Percentiles rank a stretch among this genome's conserved stretches.
phyloP scores from a whole-genome alignment of 2,329 filamentous ascomycete genomes.

The Graphium sp. region DNA sequence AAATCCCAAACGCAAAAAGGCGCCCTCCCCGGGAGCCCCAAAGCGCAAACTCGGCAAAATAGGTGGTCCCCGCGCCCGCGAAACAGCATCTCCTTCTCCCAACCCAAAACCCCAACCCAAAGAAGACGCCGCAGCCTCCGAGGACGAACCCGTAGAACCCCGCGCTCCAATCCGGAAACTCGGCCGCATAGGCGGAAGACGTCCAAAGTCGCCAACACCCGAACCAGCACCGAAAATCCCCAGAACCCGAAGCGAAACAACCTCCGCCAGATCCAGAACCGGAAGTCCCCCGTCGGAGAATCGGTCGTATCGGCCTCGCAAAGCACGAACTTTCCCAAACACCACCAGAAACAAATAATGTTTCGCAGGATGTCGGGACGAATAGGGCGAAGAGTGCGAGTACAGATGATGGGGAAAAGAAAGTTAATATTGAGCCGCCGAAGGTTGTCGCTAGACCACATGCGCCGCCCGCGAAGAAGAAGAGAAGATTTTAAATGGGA shows the following conservation, averaged over 20 bases:
- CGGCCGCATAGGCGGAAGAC: not conserved
- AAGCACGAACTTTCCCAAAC: too few species aligned
- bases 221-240: not conserved
- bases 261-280: not conserved
- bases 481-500: constrained; percentile 4
- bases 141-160: not conserved
- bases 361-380: not conserved
- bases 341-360: not conserved
- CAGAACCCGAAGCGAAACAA: not conserved
- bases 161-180: not conserved
- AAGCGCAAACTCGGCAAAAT: constrained; percentile 2
- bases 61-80: constrained; percentile 1
- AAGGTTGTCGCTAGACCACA: too few species aligned
- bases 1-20: not conserved
- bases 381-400: not conserved
- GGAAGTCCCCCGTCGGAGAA: not conserved
- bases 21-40: too few species aligned
- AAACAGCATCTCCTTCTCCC: not conserved
- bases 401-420: constrained; percentile 1
- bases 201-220: constrained; percentile 1
- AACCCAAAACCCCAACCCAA: not conserved
- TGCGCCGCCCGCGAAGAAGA: constrained; percentile 3
- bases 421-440: constrained; percentile 1
- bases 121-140: constrained; percentile 2
- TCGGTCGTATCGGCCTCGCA: constrained; percentile 1